Evolutionary conservation across 306 rosid species (phyloP).

Genomic region (Macrotyloma uniflorum): DNA sequence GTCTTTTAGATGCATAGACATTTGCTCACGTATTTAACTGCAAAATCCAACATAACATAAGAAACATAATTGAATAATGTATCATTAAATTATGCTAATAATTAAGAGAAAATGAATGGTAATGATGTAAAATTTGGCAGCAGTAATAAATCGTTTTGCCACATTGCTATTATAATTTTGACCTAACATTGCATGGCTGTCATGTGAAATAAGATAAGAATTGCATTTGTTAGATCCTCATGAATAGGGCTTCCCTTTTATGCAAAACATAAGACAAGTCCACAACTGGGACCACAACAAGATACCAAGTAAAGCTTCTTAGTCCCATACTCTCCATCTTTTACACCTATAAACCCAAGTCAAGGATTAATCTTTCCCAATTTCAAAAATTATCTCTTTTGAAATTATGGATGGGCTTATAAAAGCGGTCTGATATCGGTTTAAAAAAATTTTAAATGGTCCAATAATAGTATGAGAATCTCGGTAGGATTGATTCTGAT

Average conservation of each 20-base stretch:
- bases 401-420: too few species aligned
- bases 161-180: slow-evolving; percentile 32
- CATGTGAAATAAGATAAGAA: slow-evolving; percentile 50
- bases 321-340: slow-evolving; percentile 24
- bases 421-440: too few species aligned
- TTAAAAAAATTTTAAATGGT: too few species aligned
- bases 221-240: slow-evolving; percentile 36
- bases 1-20: not conserved
- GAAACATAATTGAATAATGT: not conserved
- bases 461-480: too few species aligned
- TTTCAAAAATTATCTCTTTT: too few species aligned
- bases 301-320: slow-evolving; percentile 32
- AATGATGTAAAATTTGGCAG: slow-evolving; percentile 1
- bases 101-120: not conserved
- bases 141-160: slow-evolving; percentile 33
- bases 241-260: slow-evolving; percentile 39
- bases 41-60: not conserved
- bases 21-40: not conserved
- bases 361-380: too few species aligned
- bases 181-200: slow-evolving; percentile 56
- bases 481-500: too few species aligned
- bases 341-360: not conserved
- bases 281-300: slow-evolving; percentile 38
- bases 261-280: slow-evolving; percentile 34
- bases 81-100: not conserved